Percentiles rank a stretch among this genome's conserved stretches.
phyloP scores from a whole-genome alignment of 2,329 filamentous ascomycete species.

The Aspergillus caelatus region DNA sequence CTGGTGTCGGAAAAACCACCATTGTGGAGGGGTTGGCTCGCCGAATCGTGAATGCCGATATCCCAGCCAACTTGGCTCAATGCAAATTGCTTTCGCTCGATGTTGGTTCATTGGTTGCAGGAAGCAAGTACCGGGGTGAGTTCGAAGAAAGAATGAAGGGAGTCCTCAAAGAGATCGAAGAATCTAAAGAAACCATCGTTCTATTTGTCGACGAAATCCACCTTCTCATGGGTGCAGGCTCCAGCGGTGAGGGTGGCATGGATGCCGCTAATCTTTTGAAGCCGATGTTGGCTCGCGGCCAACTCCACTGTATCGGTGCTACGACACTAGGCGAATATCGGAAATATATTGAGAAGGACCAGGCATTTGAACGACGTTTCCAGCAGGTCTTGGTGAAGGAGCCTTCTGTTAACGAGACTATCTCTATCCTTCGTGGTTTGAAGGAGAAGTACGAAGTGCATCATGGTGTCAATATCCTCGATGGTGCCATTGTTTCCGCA shows the following conservation, averaged over 20 bases:
- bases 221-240: constrained; percentile 94
- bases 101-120: constrained; percentile 90
- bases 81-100: constrained; percentile 95
- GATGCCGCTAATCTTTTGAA: constrained; percentile 97
- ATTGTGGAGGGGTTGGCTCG: constrained; percentile 95
- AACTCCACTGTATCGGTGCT: constrained; percentile 96
- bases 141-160: constrained; percentile 99
- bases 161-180: constrained; percentile 92
- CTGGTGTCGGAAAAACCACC: constrained; percentile 97
- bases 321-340: constrained; percentile 94
- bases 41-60: constrained; percentile 94
- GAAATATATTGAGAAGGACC: constrained; percentile 99
- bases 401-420: constrained; percentile 81
- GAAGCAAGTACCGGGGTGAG: constrained; percentile 97
- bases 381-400: constrained; percentile 98
- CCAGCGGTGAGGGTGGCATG: constrained; percentile 96
- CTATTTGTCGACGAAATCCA: constrained; percentile 99
- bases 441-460: constrained; percentile 99
- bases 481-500: constrained; percentile 87
- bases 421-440: constrained; percentile 96
- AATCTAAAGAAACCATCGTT: constrained; percentile 94
- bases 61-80: constrained; percentile 89
- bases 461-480: constrained; percentile 94
- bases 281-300: constrained; percentile 94
- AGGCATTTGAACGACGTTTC: constrained; percentile 96